Evolutionary conservation across 768 basidiomycete genomes (phyloP), one percentile per base, ranked within the genome.

Genomic region (Hirschioporus abietinus): DNA sequence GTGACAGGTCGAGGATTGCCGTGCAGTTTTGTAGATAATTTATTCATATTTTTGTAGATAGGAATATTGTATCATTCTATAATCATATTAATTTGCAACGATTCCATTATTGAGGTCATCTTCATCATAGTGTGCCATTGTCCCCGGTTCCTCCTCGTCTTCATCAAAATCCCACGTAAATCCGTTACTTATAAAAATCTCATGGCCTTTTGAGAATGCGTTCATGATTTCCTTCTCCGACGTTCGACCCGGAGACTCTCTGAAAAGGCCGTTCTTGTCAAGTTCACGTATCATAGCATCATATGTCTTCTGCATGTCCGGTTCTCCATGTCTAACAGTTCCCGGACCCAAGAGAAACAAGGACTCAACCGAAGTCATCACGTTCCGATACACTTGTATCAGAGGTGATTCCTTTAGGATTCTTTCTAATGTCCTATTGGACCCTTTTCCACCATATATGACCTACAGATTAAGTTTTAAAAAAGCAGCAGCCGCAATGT

Each of bases 371-470:
- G 42, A 52, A 52, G 42, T 52, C 42, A 52, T 12, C 42, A 52
- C 42, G 12, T 52, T 52, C 20, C 20, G 42, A 61, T 67, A 70
- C 7, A 71, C 25, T 25, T 69, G 64, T 25, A 71, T 71, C 15
- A 70, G 63, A 6, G 67, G 66, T 7, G 67, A 72, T 24, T 71
- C 65, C 61, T 68, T 71, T 26, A 71, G 35, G 24, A 71, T 69
- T 20, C 68, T 30, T 12, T 67, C 60, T 7, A 71, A 59, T 20
- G 66, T 68, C 5, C 61, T 17, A 35, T 69, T 82, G 1, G 77
- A 77, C 4, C 69, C 74, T 8, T 74, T 72, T 0, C 79, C 78
- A 0, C 75, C 75, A 68, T 80, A 76, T 0, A 52, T 52, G 12
- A 52, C 42, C 42, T 52, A 6, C 12, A 52, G 2, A 15, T 15